Base-by-base conservation (phyloP, 805 yeast species). In the Naumovozyma baii region DNA sequence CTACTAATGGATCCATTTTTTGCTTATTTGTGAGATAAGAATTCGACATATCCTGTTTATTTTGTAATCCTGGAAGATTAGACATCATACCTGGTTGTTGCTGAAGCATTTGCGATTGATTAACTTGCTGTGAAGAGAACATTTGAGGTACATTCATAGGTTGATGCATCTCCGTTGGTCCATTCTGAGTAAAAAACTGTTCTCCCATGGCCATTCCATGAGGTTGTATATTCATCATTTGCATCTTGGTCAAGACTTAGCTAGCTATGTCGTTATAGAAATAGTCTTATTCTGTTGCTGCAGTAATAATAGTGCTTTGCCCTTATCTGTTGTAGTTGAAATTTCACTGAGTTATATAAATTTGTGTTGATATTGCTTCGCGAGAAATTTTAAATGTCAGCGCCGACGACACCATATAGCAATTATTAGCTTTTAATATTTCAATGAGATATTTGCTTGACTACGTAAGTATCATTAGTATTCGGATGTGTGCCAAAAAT, bases 151-250 rank as follows among this genome's bases (percentile, higher is more conserved):
- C 52, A 9, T 45, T 48, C 47, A 62, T 53, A 12, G 45, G 47
- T 18, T 47, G 56, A 13, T 44, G 51, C 17, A 22, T 22, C 26
- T 59, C 60, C 38, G 44, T 47, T 26, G 46, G 51, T 36, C 49
- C 57, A 19, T 39, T 48, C 31, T 49, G 57, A 18, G 44, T 37
- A 34, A 54, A 57, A 25, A 48, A 53, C 29, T 55, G 61, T 17
- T 57, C 62, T 5, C 55, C 50, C 43, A 51, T 48, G 7, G 57
- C 54, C 36, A 57, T 39, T n/a, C 44, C 49, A 34, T 50, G 57
- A 12, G 55, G 51, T 31, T 57, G 61, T 34, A 51, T 40, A 28
- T 54, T 55, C 46, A 57, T 44, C 3, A 55, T 45, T 41, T 56
- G 60, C 57, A 55, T 54, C 30, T 18, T 18, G n/a, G 15, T 3